Base-by-base conservation (phyloP, 2,329 filamentous ascomycete genomes). In the Colletotrichum sp. region DNA sequence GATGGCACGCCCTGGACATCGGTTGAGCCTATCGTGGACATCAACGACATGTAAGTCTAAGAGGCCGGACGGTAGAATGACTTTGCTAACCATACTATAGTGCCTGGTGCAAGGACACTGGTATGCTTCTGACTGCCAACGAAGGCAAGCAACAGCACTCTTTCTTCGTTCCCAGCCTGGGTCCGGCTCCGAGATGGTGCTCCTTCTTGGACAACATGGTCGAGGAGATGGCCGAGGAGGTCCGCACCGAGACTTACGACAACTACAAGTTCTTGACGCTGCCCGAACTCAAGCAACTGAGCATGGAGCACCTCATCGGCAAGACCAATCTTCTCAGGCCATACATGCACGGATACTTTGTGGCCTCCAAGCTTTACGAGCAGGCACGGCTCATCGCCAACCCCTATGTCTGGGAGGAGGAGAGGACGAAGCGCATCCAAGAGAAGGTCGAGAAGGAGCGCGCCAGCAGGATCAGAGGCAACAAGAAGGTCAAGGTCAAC, bases 281-380 rank as follows among this genome's bases (percentile, higher is more conserved):
- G 77, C 92, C 95, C 58, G 96, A 99, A 84, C 89, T 99, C 69
- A 94, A 94, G 80, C 92, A 93, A 43, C 91, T 99, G 79, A 98
- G 95, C 83, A 85, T 99, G 81, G 93, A 95, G 69, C 96, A 99
- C 83, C 89, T 99, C 64, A 91, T 99, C 73, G 96, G 96, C 78
- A 96, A 95, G 80, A 98, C 96, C 32, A 97, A 95, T 81, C 87
- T 99, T 24, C 88, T 99, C 55, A 91, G 96, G 60, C 97, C 97
- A 58, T 99, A 99, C 83, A 99, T 99, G 98, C 97, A 99, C 83
- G 98, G 97, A 80, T 99, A 97, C 89, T 99, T 99, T 86, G 96
- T 99, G 65, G 95, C 95, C 43, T 96, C 98, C 80, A 95, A 96
- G 82, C 87, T 99, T 30, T 99, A 99, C 84, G 98, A 99, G 82